These are phyloP conservation scores for Pseudovirgaria hyperparasitica DNA, from an alignment of 2,329 filamentous ascomycete genomes.

Conservation along the genomic window DNA sequence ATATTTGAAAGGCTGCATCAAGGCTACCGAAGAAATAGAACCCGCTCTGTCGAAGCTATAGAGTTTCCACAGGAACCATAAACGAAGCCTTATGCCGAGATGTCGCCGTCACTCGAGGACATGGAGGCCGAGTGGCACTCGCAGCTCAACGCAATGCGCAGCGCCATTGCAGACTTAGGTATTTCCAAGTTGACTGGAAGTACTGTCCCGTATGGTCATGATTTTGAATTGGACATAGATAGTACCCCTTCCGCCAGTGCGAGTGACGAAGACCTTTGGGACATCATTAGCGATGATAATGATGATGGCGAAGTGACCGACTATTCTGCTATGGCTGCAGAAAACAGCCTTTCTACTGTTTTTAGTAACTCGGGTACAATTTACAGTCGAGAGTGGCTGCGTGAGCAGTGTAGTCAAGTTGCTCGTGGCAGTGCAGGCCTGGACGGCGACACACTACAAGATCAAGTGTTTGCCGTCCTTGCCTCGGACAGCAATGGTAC, in stretches of 20 bases:
- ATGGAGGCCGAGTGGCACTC: constrained; percentile 64
- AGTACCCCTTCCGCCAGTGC: constrained; percentile 49
- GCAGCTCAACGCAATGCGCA: constrained; percentile 75
- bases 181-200: constrained; percentile 35
- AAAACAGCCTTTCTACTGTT: constrained; percentile 10
- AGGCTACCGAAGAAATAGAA: too few species aligned
- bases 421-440: constrained; percentile 53
- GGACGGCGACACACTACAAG: constrained; percentile 55
- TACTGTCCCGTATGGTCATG: constrained; percentile 39
- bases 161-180: constrained; percentile 64
- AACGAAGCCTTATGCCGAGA: too few species aligned
- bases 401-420: constrained; percentile 53
- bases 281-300: constrained; percentile 68
- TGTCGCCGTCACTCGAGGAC: constrained; percentile 26
- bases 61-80: too few species aligned
- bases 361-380: constrained; percentile 14
- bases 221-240: constrained; percentile 52
- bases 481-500: constrained; percentile 45
- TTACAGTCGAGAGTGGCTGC: constrained; percentile 59
- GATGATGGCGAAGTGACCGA: constrained; percentile 53
- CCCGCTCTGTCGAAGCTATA: too few species aligned
- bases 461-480: constrained; percentile 65
- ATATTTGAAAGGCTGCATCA: too few species aligned
- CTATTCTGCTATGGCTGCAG: constrained; percentile 42
- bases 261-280: constrained; percentile 77